Evolutionary conservation across 2,329 filamentous ascomycete species (phyloP), one percentile per base, ranked within the genome.

Genomic region (Sporothrix luriei): DNA sequence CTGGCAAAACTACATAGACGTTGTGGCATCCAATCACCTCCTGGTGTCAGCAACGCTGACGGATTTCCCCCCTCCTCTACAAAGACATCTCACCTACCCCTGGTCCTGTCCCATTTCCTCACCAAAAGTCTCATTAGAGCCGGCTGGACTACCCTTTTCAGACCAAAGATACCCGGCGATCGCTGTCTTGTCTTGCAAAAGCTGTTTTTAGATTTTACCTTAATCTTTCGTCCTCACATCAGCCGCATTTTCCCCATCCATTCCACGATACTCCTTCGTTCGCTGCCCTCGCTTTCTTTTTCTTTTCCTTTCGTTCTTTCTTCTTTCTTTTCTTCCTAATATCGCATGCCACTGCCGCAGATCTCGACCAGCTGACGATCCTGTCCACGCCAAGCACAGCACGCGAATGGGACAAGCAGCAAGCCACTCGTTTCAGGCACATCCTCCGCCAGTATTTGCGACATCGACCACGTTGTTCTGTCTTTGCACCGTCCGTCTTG

Each of bases 371-470:
- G 29, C 48, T 24, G 66, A 59, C 43, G 38, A 67, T 57, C 51
- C 38, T 40, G 10, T 43, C 38, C 57, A 33, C 21, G 11, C 38
- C 29, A 10, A 48, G 40, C 21, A 67, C 57, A 61, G n/a, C 51
- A 14, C 46, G 54, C 29, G 24, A 49, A 40, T 21, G 48, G 46
- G 29, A 19, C 26, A 51, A 66, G 62, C 46, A 52, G 48, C 62
- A 51, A 49, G 40, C 46, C 43, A 46, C 54, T 68, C 26, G 66
- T 68, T 68, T 61, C 66, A 68, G 66, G 55, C 54, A 49, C 21
- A 33, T 51, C 43, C 64, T 52, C 62, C 46, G 40, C 38, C 55
- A n/a, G 21, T 55, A 55, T 64, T 69, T 52, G 21, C 66, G 66
- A 43, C 46, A 51, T 43, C 38, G 48, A 24, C 48, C 66, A 51